A percentile compares a stretch with the other conserved stretches of the same genome.
Conservation (phyloP, 208 protist species). For the Angomonas ambiguus region DNA sequence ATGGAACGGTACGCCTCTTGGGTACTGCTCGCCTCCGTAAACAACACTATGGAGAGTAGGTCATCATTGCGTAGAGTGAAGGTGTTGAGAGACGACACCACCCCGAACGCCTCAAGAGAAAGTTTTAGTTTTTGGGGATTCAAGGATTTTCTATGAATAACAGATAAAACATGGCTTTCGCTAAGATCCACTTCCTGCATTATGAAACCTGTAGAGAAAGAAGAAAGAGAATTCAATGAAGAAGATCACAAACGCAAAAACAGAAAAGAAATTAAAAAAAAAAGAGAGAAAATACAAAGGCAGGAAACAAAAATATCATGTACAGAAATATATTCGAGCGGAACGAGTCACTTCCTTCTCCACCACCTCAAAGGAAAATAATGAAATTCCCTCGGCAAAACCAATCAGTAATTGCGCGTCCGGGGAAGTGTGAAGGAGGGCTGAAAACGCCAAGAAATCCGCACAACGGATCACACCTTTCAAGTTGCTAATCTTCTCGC, state of each 20-base stretch:
- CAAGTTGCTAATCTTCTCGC: background rate
- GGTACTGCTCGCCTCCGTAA: background rate
- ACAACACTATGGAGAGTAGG: background rate
- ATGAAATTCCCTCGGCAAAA: background rate
- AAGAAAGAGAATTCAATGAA: background rate
- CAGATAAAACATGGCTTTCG: background rate
- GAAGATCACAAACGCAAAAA: background rate
- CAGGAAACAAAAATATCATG: constrained; percentile 1
- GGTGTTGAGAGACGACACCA: background rate
- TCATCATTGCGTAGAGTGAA: background rate
- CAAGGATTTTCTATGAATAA: background rate
- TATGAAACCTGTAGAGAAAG: background rate
- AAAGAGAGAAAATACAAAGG: background rate
- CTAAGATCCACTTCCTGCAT: background rate
- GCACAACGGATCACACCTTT: background rate
- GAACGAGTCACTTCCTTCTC: background rate
- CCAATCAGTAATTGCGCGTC: background rate
- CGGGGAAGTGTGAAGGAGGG: background rate
- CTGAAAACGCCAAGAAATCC: background rate
- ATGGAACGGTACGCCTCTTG: background rate
- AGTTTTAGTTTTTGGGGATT: background rate
- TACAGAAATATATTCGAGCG: constrained; percentile 4
- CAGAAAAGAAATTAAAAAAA: background rate
- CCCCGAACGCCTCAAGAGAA: background rate
- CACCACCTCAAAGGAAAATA: background rate